Base-by-base conservation (phyloP, 163 green algal genomes). In the Scenedesmus sp. region DNA sequence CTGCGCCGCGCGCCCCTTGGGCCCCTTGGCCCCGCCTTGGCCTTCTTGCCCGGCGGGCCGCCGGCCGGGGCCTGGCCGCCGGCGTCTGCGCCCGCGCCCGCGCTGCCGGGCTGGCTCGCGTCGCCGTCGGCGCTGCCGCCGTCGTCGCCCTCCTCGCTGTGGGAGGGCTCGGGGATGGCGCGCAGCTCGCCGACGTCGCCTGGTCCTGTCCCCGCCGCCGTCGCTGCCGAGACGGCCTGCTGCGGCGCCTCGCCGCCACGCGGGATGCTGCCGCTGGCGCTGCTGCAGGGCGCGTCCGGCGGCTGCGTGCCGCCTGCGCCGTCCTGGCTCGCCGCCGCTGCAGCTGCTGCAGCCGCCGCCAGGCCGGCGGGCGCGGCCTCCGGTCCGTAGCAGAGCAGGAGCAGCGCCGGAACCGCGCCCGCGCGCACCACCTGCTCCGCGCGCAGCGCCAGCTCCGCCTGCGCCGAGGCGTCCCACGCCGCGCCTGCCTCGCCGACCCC, bases 371-470 rank as follows among this genome's bases (percentile, higher is more conserved):
- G 51, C 3, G 33, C 14, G 11, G 51, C 45, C 24, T 65, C 67
- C 28, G 34, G 24, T 1, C 67, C 51, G 34, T 34, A 65, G 22
- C 67, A 77, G 24, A 77, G 51, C 67, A 77, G 53, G 51, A 77
- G 51, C 31, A 77, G 33, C 11, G 67, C 67, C 26, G 67, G 67
- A 17, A 77, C 51, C 48, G 48, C 62, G 1, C 66, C 66, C 24
- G 48, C 20, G 1, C 26, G 31, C 17, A 75, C n/a, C 20, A 75
- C 66, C 17, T 75, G 66, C 1, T 64, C 48, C 15, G 48, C 66
- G 14, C 66, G 39, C 20, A 45, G 7, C 34, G 48, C 44, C 24
- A 75, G 17, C 1, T 57, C 66, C 28, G 31, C 66, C 15, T 63
- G 48, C 18, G 29, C 29, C 13, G 42, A 31, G 7, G 17, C 66